Evolutionary conservation across 176 grass and related monocot genomes (phyloP).

Genomic region (Areca catechu): DNA sequence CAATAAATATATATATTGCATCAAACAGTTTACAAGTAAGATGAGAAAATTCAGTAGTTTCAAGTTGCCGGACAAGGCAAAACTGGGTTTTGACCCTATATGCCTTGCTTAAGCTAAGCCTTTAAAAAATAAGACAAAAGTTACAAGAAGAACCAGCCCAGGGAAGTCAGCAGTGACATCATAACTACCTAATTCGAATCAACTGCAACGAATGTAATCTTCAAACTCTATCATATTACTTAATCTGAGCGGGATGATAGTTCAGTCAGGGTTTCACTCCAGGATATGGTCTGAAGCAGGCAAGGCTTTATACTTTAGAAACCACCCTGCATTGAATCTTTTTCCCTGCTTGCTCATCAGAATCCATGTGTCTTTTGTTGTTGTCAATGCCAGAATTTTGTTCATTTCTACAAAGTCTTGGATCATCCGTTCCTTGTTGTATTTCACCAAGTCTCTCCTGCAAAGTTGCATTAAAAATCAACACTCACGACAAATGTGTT

Average conservation of each 20-base stretch:
- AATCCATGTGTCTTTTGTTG: conserved; percentile 30
- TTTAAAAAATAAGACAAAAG: conserved; percentile 84
- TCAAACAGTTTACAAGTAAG: conserved; percentile 32
- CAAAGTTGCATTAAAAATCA: conserved; percentile 17
- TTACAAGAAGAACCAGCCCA: conserved; percentile 49
- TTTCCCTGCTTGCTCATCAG: conserved; percentile 24
- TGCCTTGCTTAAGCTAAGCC: conserved; percentile 42
- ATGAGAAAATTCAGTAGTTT: not conserved
- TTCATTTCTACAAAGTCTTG: conserved; percentile 42
- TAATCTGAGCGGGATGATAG: conserved; percentile 32
- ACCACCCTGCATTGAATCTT: too few relatives aligned
- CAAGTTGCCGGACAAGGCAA: conserved; percentile 25
- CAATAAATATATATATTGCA: conserved; percentile 59
- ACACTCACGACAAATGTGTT: not conserved
- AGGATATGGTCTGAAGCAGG: conserved; percentile 1
- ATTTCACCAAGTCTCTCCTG: conserved; percentile 69
- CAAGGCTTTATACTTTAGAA: too few relatives aligned
- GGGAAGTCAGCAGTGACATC: conserved; percentile 42
- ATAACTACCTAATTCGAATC: conserved; percentile 45
- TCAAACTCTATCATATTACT: conserved; percentile 44
- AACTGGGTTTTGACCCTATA: conserved; percentile 41
- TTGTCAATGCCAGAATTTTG: conserved; percentile 43
- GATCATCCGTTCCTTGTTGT: conserved; percentile 46
- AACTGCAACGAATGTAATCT: conserved; percentile 44
- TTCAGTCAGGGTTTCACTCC: conserved; percentile 59